Evolutionary conservation across 352 stramenopile genomes (phyloP), one percentile per base, ranked within the genome.

Genomic region (Globisporangium splendens): DNA sequence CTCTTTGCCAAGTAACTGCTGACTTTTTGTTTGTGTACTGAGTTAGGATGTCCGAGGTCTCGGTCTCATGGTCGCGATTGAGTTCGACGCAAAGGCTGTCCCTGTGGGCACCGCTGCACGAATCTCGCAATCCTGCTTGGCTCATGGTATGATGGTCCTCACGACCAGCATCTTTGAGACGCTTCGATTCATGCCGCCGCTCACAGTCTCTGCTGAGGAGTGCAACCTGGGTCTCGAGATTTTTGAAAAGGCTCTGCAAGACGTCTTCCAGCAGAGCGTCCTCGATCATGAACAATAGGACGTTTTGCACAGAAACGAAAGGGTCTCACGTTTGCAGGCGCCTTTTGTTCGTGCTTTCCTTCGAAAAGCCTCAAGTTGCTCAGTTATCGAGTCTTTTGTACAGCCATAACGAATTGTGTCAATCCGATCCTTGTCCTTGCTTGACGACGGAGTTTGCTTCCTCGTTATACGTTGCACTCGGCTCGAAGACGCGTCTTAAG

Each of bases 1-100:
- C n/a, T n/a, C n/a, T 22, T 41, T 41, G 35, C n/a, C n/a, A n/a
- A n/a, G n/a, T n/a, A n/a, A n/a, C n/a, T n/a, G n/a, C n/a, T n/a
- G n/a, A n/a, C n/a, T 12, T 41, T 41, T 41, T 7, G 7, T 41
- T 41, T 41, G 35, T 7, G 35, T 41, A 13, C 35, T 41, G n/a
- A n/a, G n/a, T n/a, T 41, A 64, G 61, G 91, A 98, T 46, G 76
- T 98, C 11, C 87, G 94, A 59, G 94, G 92, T 12, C 68, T 96
- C n/a, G 94, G 94, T 11, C 66, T 97, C 49, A 98, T 98, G 91
- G 74, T 96, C 15, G 94, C 85, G 13, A 72, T 98, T 52, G 92
- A 98, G 69, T 98, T 98, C 50, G 78, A 95, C 63, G 35, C 63
- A 7, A 65, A 77, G 41, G 59, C 66, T 14, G 62, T 61, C 5